Conservation (phyloP, 306 rosid genomes). For the Sicyos edulis region DNA sequence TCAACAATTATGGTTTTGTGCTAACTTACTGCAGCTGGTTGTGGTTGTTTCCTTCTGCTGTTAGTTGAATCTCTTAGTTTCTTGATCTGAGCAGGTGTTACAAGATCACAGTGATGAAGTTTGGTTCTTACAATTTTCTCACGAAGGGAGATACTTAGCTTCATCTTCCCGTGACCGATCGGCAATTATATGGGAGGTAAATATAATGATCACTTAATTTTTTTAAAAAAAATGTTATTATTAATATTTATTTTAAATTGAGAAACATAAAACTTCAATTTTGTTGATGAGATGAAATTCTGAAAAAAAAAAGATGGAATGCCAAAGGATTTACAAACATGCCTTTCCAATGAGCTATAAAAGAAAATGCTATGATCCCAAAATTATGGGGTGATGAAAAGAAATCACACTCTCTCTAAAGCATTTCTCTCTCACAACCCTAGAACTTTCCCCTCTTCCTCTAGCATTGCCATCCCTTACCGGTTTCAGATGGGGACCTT, state of each 20-base stretch:
- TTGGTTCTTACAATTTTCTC: conserved; percentile 93
- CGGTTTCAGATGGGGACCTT: too few relatives aligned
- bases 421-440: too few relatives aligned
- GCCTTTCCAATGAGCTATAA: too few relatives aligned
- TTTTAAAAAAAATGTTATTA: not conserved
- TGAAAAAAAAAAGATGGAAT: too few relatives aligned
- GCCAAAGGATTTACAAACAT: too few relatives aligned
- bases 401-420: too few relatives aligned
- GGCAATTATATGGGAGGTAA: conserved; percentile 97
- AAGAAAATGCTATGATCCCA: too few relatives aligned
- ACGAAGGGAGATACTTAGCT: conserved; percentile 79
- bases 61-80: not conserved
- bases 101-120: conserved; percentile 79
- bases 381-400: too few relatives aligned
- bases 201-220: conserved; percentile 7
- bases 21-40: not conserved
- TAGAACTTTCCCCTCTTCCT: too few relatives aligned
- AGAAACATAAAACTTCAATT: too few relatives aligned
- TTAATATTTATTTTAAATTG: not conserved
- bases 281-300: too few relatives aligned
- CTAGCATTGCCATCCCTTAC: too few relatives aligned
- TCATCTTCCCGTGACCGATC: conserved; percentile 82
- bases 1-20: not conserved
- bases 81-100: conserved; percentile 41
- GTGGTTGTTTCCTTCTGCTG: not conserved